Evolutionary conservation across 2,329 filamentous ascomycete genomes (phyloP).

Genomic region (Emmonsia crescens): DNA sequence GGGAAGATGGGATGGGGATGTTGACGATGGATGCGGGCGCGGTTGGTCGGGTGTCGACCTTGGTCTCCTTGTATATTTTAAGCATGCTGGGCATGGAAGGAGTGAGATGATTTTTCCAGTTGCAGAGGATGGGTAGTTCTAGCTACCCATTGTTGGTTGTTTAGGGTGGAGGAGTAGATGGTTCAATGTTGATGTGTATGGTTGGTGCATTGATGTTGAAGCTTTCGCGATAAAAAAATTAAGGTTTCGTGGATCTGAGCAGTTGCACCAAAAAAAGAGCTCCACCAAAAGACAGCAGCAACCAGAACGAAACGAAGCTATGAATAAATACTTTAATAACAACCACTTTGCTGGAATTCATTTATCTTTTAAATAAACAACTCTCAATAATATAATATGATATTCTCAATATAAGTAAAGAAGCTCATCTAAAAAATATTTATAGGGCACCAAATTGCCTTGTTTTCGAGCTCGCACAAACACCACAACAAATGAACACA

Average conservation of each 20-base stretch:
- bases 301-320: not conserved
- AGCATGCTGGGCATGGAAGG: conserved; percentile 42
- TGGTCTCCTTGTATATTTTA: conserved; percentile 75
- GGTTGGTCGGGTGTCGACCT: conserved; percentile 67
- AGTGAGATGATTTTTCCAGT: conserved; percentile 13
- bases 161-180: conserved; percentile 6
- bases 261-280: not conserved
- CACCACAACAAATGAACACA: not conserved
- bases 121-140: not conserved
- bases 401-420: not conserved
- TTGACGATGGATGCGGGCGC: conserved; percentile 59
- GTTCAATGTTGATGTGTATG: not conserved
- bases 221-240: conserved; percentile 2
- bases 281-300: not conserved
- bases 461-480: not conserved
- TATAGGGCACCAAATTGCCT: not conserved
- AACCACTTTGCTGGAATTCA: not conserved
- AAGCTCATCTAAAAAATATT: not conserved
- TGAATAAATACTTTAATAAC: not conserved
- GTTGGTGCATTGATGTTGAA: not conserved
- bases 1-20: conserved; percentile 49
- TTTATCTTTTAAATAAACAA: not conserved
- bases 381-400: not conserved
- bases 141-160: not conserved
- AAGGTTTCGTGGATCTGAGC: not conserved